Evolutionary conservation across 139 green algal genomes (phyloP).

Genomic region (Chlamydomonas sp.): DNA sequence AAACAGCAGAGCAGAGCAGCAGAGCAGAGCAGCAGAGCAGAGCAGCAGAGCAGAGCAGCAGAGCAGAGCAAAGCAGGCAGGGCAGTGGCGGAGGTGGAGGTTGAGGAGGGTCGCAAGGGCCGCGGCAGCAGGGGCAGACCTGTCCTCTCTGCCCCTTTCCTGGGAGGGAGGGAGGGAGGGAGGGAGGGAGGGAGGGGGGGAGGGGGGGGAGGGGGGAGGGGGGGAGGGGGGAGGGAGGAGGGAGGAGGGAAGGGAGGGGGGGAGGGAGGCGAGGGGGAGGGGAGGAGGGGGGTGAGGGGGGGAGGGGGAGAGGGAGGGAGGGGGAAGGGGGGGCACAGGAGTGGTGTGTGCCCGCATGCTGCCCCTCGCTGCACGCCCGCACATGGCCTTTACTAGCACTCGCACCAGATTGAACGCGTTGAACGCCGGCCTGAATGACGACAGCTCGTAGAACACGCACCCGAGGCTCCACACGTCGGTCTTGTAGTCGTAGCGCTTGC

Average conservation of each 20-base stretch:
- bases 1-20: no score
- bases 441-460: conserved; percentile 58
- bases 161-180: background rate
- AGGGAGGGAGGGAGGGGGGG: background rate
- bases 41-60: no score
- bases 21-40: no score
- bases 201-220: background rate
- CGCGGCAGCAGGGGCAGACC: no score
- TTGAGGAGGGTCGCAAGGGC: no score
- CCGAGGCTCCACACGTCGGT: conserved; percentile 57
- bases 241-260: background rate
- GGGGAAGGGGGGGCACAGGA: background rate
- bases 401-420: conserved; percentile 53
- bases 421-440: conserved; percentile 46
- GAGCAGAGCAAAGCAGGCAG: no score
- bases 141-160: no score
- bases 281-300: conserved; percentile 6
- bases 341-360: no score
- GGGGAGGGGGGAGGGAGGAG: background rate
- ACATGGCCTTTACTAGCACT: no score
- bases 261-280: background rate
- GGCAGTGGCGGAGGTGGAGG: no score
- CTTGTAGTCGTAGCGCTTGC: conserved; percentile 44
- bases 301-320: conserved; percentile 1
- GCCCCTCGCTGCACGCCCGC: no score